Base-by-base conservation (phyloP, 179 eudicot species). In the Amaranthus tricolor region DNA sequence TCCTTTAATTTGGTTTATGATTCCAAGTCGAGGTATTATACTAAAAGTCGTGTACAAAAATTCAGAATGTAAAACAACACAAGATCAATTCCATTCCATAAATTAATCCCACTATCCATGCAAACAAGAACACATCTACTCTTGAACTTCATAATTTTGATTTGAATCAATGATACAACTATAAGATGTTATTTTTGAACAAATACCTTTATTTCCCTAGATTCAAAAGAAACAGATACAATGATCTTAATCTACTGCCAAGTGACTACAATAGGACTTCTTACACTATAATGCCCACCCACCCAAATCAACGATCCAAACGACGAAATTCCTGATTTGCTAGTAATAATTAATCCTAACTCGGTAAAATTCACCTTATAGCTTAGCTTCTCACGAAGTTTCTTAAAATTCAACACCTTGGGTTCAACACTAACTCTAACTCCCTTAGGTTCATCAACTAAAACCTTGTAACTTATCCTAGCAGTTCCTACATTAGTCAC, bases 261-360 rank as follows among this genome's bases (percentile, higher is more conserved):
- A 45, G 85, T 85, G 58, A 84, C 88, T 53, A 90, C 96, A 74
- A 91, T 84, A 40, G 91, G 96, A 76, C 96, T 91, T 70, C 86
- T 76, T 66, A 91, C 93, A 65, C 51, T 58, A 74, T 84, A 78
- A 43, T 72, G 71, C 7, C 83, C 81, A 6, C 82, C 80, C 9
- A 71, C 72, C 93, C 93, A 91, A 70, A 43, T 62, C 64, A 91
- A 52, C 15, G 85, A 82, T n/a, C 96, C 96, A 71, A 89, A 91
- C 49, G 79, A 66, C 43, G 81, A 74, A 66, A 31, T 76, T 72
- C 16, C 81, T 70, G 57, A 66, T 67, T 75, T 73, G 16, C 68
- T 66, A 48, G 50, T 52, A 16, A 66, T 51, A n/a, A 19, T 47
- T 21, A 58, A 62, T 40, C 79, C 68, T 53, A 72, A 15, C 63